Evolutionary conservation across 2,329 filamentous ascomycete species (phyloP), one percentile per base, ranked within the genome.

Genomic region (Fusarium torreyae): DNA sequence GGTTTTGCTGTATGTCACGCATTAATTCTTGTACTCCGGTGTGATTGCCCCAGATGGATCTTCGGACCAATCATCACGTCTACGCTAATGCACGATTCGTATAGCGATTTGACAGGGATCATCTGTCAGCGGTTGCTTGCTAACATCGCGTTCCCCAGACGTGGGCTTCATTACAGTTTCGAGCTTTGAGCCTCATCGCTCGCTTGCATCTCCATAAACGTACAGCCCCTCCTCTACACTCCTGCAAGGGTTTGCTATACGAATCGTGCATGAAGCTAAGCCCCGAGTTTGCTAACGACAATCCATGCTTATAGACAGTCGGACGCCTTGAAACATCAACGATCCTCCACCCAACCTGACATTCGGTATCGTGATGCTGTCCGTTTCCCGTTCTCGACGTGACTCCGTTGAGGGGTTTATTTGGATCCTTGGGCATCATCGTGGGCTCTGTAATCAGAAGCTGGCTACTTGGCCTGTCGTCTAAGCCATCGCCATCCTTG

Each of bases 201-300:
- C 68, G 51, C 56, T 50, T 61, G 51, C 31, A 42, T 57, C 59
- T 38, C 57, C 49, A 36, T 38, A 49, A 50, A 59, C 43, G 44
- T 39, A 28, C 56, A 7, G 33, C 33, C 33, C 33, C 33, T 38
- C 28, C 39, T 15, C 42, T 34, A 33, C 36, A 33, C 44, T 20
- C 39, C 45, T 24, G 36, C 66, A 51, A 58, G 66, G 55, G 52
- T 66, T 39, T 73, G 71, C 72, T 74, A 74, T 70, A 74, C 72
- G 72, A 74, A 74, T 68, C 63, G 51, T 74, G 72, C 72, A 74
- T 69, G 68, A 68, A 65, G 69, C 71, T 74, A 74, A 64, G 59
- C 71, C 64, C 44, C 61, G 53, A 57, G 42, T 57, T 45, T 20
- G 20, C 52, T 53, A 59, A 68, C 64, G 46, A 65, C 64, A 55